Evolutionary conservation across 441 rosid genomes (phyloP).

Genomic region (Pelargonium myrrhifolium): DNA sequence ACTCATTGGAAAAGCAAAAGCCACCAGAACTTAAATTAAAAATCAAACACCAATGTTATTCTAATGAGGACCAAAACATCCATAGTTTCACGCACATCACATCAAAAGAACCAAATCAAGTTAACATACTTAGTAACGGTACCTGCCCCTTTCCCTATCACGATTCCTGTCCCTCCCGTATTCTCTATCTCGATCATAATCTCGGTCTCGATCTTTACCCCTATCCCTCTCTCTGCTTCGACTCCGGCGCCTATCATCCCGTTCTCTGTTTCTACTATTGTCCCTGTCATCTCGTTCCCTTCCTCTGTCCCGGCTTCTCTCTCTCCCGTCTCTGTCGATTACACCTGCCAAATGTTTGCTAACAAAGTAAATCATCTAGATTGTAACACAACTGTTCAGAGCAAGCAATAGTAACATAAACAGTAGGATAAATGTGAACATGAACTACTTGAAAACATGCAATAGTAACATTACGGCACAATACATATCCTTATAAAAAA

Average conservation of each 20-base stretch:
- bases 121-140: constrained; percentile 17
- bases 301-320: constrained; percentile 24
- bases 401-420: no score
- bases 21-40: no score
- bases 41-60: no score
- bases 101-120: no score
- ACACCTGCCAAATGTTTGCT: constrained; percentile 13
- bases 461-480: background rate
- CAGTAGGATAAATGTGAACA: background rate
- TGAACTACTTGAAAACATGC: background rate
- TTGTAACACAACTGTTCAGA: background rate
- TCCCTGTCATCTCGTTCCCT: constrained; percentile 24
- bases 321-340: constrained; percentile 21
- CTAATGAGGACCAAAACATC: no score
- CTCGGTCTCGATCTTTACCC: constrained; percentile 18
- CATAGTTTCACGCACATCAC: no score
- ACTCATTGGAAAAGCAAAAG: no score
- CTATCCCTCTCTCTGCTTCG: constrained; percentile 23
- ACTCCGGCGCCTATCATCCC: constrained; percentile 16
- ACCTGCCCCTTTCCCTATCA: constrained; percentile 19
- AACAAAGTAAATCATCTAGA: background rate
- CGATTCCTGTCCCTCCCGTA: constrained; percentile 14
- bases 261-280: constrained; percentile 14
- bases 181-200: constrained; percentile 15
- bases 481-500: no score